Percentiles rank a stretch among this genome's conserved stretches.
Evolutionary conservation across 306 rosid genomes (phyloP).

Genomic region (Cicer arietinum): DNA sequence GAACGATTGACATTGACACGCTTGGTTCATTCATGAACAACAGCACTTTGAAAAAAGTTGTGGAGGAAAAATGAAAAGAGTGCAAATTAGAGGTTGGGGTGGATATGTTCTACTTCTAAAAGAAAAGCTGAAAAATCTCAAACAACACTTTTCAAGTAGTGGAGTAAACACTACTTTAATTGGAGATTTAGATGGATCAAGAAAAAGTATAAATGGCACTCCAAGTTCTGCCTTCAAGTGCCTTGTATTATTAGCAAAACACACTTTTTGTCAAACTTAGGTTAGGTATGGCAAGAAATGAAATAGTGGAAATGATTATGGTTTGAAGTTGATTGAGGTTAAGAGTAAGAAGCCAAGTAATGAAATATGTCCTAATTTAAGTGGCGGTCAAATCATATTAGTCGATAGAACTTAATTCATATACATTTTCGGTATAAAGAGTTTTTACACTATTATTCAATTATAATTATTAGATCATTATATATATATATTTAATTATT

Average conservation of each 20-base stretch:
- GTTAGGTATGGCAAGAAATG: background rate
- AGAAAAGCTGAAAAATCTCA: background rate
- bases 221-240: background rate
- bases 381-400: too few relatives aligned
- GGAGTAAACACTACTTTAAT: background rate
- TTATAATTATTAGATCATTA: too few relatives aligned
- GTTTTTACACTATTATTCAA: too few relatives aligned
- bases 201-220: background rate
- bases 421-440: too few relatives aligned
- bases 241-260: background rate
- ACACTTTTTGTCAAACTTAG: background rate
- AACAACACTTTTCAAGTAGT: background rate
- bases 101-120: background rate
- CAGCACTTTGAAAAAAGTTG: background rate
- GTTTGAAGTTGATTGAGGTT: background rate
- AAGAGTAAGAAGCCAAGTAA: background rate
- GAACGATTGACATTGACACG: background rate
- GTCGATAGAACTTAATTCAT: too few relatives aligned
- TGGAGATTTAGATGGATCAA: background rate
- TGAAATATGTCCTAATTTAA: background rate
- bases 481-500: too few relatives aligned
- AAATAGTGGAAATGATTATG: background rate
- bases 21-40: constrained; percentile 18
- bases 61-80: background rate
- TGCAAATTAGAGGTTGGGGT: background rate